phyloP scores from a whole-genome alignment of 129 eudicot genomes.

The Flaveria ramosissima region DNA sequence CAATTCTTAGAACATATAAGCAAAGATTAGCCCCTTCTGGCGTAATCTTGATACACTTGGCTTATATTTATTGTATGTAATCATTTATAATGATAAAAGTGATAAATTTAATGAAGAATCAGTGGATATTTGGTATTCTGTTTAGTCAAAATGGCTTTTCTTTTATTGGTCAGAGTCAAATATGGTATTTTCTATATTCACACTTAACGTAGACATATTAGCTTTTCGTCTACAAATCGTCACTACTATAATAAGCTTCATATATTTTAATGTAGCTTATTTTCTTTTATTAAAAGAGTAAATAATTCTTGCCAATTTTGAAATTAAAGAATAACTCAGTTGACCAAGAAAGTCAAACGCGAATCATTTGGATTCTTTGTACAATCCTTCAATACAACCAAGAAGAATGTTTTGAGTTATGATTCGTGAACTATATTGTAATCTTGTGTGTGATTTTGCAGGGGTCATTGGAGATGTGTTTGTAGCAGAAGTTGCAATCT shows the following conservation, averaged over 20 bases:
- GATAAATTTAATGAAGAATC: too few relatives aligned
- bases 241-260: background rate
- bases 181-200: background rate
- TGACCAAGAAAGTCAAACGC: slow-evolving; percentile 16
- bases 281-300: background rate
- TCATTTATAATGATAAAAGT: too few relatives aligned
- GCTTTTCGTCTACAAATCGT: slow-evolving; percentile 2
- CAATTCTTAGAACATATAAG: background rate
- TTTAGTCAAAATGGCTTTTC: too few relatives aligned
- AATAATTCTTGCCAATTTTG: background rate
- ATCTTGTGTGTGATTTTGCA: slow-evolving; percentile 16
- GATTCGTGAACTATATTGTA: background rate
- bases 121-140: too few relatives aligned
- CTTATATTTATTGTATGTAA: too few relatives aligned
- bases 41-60: too few relatives aligned
- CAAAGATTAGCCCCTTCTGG: too few relatives aligned
- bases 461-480: slow-evolving; percentile 23
- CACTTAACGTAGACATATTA: background rate
- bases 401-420: background rate
- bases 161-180: background rate
- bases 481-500: slow-evolving; percentile 22
- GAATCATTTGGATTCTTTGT: background rate
- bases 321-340: background rate
- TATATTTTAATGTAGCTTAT: background rate
- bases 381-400: background rate